Conservation (phyloP, 2,329 filamentous ascomycete species). For the Xylaria sp. region DNA sequence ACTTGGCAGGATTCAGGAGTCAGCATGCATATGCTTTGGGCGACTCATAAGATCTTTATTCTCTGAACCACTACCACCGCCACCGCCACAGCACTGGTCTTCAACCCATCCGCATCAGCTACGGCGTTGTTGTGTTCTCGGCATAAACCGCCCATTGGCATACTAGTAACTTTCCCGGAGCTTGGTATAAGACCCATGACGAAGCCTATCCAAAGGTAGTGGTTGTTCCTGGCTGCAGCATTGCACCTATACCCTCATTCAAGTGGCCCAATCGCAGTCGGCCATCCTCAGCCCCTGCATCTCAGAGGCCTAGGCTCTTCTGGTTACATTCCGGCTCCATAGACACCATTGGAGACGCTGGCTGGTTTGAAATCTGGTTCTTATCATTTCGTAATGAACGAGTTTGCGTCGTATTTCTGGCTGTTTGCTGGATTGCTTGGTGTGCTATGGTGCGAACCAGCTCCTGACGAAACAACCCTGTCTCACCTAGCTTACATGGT, state of each 20-base stretch:
- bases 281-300: not conserved
- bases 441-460: slow-evolving; percentile 24
- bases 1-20: slow-evolving; percentile 25
- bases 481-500: not conserved
- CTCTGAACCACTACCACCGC: too few relatives aligned
- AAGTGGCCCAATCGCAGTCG: not conserved
- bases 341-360: not conserved
- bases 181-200: not conserved
- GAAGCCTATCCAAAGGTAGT: not conserved
- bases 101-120: not conserved
- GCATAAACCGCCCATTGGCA: not conserved
- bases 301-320: not conserved
- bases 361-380: not conserved
- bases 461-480: slow-evolving; percentile 18
- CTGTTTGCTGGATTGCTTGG: slow-evolving; percentile 15
- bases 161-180: not conserved
- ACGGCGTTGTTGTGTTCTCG: not conserved
- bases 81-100: not conserved
- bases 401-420: slow-evolving; percentile 5
- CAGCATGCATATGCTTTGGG: slow-evolving; percentile 18
- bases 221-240: not conserved
- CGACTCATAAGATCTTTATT: not conserved
- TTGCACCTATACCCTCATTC: not conserved
- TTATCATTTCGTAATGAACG: not conserved
- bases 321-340: not conserved